phyloP scores from a whole-genome alignment of 345 rosid species.

The Aethionema arabicum region DNA sequence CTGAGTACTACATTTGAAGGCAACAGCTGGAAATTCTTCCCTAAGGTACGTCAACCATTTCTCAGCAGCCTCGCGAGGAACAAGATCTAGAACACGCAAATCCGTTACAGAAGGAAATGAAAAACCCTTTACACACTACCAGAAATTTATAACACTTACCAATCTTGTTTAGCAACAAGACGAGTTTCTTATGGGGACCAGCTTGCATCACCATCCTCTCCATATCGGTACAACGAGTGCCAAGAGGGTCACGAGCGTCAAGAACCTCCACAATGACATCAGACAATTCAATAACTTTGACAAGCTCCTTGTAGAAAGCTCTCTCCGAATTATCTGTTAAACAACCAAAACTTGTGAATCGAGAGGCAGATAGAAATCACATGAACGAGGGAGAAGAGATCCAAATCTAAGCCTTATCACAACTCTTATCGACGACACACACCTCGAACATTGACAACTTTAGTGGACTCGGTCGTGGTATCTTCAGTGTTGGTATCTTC shows the following conservation, averaged over 20 bases:
- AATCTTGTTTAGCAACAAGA: slow-evolving; percentile 84
- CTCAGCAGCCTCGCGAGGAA: slow-evolving; percentile 94
- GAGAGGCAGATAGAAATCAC: background rate
- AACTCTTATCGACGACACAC: background rate
- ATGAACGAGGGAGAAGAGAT: background rate
- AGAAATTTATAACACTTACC: slow-evolving; percentile 45
- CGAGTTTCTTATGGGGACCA: slow-evolving; percentile 77
- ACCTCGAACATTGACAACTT: slow-evolving; percentile 58
- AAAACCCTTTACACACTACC: background rate
- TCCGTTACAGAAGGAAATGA: slow-evolving; percentile 1
- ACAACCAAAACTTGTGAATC: slow-evolving; percentile 16
- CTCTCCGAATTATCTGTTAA: slow-evolving; percentile 77
- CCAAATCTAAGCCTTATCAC: background rate
- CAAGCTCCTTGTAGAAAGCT: slow-evolving; percentile 95
- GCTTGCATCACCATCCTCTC: slow-evolving; percentile 89
- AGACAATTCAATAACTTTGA: slow-evolving; percentile 80
- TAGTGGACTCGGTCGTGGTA: slow-evolving; percentile 26
- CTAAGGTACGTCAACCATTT: slow-evolving; percentile 94
- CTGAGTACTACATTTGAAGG: slow-evolving; percentile 94
- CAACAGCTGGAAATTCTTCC: slow-evolving; percentile 95
- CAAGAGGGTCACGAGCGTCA: slow-evolving; percentile 92
- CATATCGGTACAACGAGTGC: slow-evolving; percentile 92
- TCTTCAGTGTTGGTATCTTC: slow-evolving; percentile 45
- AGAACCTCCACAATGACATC: slow-evolving; percentile 96
- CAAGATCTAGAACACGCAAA: slow-evolving; percentile 66